Percentiles rank a stretch among this genome's conserved stretches.
These are phyloP conservation scores for Mycena rosella DNA, from an alignment of 768 basidiomycete genomes.

Conservation along the genomic window DNA sequence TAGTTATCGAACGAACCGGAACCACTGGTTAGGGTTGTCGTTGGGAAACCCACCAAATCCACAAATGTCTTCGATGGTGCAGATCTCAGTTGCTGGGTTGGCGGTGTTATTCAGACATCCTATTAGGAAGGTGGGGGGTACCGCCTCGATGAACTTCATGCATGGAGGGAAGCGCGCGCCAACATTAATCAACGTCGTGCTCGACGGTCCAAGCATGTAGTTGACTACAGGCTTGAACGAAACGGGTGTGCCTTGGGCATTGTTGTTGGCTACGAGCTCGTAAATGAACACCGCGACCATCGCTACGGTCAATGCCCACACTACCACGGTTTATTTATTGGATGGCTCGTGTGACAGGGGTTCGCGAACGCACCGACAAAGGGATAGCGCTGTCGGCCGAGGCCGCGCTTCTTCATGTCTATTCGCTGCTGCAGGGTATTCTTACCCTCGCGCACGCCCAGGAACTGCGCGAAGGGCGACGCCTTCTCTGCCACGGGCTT, in stretches of 20 bases:
- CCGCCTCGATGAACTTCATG: constrained; percentile 77
- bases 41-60: constrained; percentile 81
- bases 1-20: constrained; percentile 48
- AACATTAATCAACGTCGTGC: constrained; percentile 84
- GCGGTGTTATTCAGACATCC: constrained; percentile 89
- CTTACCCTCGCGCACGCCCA: constrained; percentile 54
- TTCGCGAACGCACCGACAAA: constrained; percentile 67
- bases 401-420: constrained; percentile 87
- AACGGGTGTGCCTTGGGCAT: constrained; percentile 84
- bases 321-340: constrained; percentile 47
- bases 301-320: constrained; percentile 70
- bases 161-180: constrained; percentile 96
- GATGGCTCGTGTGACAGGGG: constrained; percentile 29
- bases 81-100: constrained; percentile 77
- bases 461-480: constrained; percentile 54
- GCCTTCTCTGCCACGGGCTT: constrained; percentile 54
- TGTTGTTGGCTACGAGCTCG: constrained; percentile 82
- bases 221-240: constrained; percentile 92
- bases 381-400: constrained; percentile 86
- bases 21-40: constrained; percentile 62
- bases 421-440: constrained; percentile 86
- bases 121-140: constrained; percentile 67
- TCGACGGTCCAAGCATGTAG: constrained; percentile 92
- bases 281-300: constrained; percentile 88
- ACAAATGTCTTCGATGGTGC: constrained; percentile 86